phyloP scores from a whole-genome alignment of 495 filamentous ascomycete genomes.

The Penicillium nucicola region DNA sequence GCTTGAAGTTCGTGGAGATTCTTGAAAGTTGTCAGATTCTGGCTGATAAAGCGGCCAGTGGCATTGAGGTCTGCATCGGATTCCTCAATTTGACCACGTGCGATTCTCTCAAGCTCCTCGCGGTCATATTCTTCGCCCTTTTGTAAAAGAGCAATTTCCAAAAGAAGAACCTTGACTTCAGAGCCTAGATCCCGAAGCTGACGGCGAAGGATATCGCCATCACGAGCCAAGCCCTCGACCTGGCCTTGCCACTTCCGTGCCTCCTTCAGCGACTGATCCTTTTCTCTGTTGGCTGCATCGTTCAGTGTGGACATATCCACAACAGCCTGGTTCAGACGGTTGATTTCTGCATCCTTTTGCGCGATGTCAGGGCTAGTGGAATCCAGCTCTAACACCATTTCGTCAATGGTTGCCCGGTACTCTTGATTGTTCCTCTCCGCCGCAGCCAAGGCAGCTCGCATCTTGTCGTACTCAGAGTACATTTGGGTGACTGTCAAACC shows the following conservation, averaged over 20 bases:
- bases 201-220: constrained; percentile 76
- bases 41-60: constrained; percentile 82
- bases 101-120: constrained; percentile 69
- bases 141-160: constrained; percentile 75
- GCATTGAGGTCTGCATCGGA: constrained; percentile 59
- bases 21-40: constrained; percentile 77
- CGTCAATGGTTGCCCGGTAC: constrained; percentile 71
- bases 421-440: constrained; percentile 70
- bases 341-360: constrained; percentile 54
- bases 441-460: constrained; percentile 55
- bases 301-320: constrained; percentile 73
- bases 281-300: constrained; percentile 52
- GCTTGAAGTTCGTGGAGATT: constrained; percentile 81
- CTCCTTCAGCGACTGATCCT: constrained; percentile 55
- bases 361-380: constrained; percentile 58
- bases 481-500: constrained; percentile 64
- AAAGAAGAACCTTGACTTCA: constrained; percentile 82
- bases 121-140: constrained; percentile 72
- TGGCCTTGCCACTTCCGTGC: constrained; percentile 71
- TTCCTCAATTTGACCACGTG: constrained; percentile 61
- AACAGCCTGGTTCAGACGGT: constrained; percentile 59
- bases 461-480: constrained; percentile 61
- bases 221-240: constrained; percentile 64
- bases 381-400: constrained; percentile 67
- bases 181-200: constrained; percentile 87